Conservation (phyloP, 441 rosid genomes). For the Gossypium schwendimanii region DNA sequence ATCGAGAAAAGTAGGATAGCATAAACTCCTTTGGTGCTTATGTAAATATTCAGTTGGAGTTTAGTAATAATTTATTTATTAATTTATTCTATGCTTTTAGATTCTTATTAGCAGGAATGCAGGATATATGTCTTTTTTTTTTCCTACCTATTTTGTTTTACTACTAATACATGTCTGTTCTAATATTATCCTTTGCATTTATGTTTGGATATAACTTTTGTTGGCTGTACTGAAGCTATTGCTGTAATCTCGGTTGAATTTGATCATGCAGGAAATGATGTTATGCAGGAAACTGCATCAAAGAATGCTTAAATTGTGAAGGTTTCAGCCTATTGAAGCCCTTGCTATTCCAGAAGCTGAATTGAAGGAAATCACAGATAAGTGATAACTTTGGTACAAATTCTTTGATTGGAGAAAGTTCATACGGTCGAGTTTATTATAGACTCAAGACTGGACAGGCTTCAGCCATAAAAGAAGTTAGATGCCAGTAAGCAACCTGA, state of each 20-base stretch:
- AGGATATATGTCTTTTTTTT: not conserved
- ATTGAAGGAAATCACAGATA: conserved; percentile 57
- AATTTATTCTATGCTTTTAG: not conserved
- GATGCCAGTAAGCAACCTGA: conserved; percentile 69
- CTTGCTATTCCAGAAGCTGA: conserved; percentile 49
- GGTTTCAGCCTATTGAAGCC: conserved; percentile 80
- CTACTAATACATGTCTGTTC: not conserved
- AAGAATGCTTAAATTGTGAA: conserved; percentile 61
- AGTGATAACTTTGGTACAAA: conserved; percentile 51
- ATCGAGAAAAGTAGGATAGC: not conserved
- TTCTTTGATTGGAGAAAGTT: conserved; percentile 69
- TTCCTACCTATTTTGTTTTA: not conserved
- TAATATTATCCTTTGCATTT: not conserved
- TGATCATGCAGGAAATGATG: conserved; percentile 44
- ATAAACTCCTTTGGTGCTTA: not conserved
- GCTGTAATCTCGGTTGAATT: conserved; percentile 11
- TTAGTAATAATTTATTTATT: not conserved
- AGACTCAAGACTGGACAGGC: conserved; percentile 39
- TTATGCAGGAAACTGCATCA: conserved; percentile 49
- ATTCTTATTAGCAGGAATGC: not conserved
- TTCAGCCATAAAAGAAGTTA: conserved; percentile 55
- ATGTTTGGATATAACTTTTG: not conserved
- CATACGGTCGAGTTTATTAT: conserved; percentile 60
- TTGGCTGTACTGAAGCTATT: not conserved
- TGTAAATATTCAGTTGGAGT: not conserved